Evolutionary conservation across 371 early-diverging fungal species (phyloP).

Genomic region (Gilbertella persicaria): DNA sequence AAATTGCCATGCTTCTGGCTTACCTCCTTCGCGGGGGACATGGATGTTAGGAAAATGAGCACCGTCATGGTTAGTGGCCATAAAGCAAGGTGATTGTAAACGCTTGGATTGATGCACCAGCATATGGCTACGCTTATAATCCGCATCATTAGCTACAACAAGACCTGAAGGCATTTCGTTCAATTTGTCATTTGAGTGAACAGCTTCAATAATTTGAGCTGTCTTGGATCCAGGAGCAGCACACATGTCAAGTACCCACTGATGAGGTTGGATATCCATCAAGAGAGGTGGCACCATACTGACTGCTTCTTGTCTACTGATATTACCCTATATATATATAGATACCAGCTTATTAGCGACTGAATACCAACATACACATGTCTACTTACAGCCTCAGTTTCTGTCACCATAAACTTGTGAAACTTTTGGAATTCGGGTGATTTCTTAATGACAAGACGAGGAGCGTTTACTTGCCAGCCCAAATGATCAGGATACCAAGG

Average conservation of each 20-base stretch:
- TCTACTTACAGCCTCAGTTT: conserved; percentile 80
- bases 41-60: conserved; percentile 86
- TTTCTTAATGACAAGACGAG: conserved; percentile 74
- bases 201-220: conserved; percentile 90
- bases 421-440: conserved; percentile 76
- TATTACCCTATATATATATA: conserved; percentile 72
- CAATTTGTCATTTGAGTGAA: conserved; percentile 72
- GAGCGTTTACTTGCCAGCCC: conserved; percentile 82
- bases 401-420: conserved; percentile 92
- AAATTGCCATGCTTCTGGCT: conserved; percentile 63
- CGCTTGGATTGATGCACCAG: conserved; percentile 95
- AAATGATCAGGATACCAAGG: conserved; percentile 92
- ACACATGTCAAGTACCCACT: conserved; percentile 87
- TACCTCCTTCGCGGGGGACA: conserved; percentile 20
- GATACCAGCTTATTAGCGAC: neutral
- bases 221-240: conserved; percentile 94
- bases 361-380: neutral
- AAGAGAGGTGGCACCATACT: conserved; percentile 98
- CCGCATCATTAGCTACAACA: conserved; percentile 98
- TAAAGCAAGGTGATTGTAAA: conserved; percentile 85
- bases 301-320: conserved; percentile 97
- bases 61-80: conserved; percentile 98
- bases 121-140: conserved; percentile 90
- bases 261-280: conserved; percentile 91
- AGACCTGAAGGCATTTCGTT: conserved; percentile 77